Percentiles rank a stretch among this genome's conserved stretches.
Conservation (phyloP, 2,329 filamentous ascomycete genomes). For the Aspergillaceae sp. region DNA sequence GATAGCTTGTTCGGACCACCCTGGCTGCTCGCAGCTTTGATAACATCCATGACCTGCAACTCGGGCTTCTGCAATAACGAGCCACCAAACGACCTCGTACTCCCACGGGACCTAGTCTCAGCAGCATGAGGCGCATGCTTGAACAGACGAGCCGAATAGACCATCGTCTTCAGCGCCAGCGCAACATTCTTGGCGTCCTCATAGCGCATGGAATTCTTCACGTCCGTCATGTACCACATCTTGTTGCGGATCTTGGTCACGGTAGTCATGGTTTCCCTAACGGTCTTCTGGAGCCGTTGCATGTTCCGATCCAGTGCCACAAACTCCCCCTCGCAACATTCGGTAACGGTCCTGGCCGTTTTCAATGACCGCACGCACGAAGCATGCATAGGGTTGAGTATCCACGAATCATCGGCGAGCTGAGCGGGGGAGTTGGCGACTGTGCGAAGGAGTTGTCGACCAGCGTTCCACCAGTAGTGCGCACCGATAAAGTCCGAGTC, state of each 20-base stretch:
- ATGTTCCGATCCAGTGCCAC: slow-evolving; percentile 77
- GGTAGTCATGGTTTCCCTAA: slow-evolving; percentile 65
- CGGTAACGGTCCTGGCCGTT: slow-evolving; percentile 25
- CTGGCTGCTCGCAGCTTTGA: slow-evolving; percentile 73
- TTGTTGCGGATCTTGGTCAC: slow-evolving; percentile 77
- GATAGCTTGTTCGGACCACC: slow-evolving; percentile 90
- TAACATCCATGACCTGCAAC: slow-evolving; percentile 74
- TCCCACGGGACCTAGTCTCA: slow-evolving; percentile 28
- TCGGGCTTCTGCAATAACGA: slow-evolving; percentile 70
- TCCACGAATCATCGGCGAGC: slow-evolving; percentile 58
- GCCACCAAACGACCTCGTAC: slow-evolving; percentile 41
- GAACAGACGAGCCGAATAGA: slow-evolving; percentile 39
- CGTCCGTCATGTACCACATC: slow-evolving; percentile 97
- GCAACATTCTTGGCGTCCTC: slow-evolving; percentile 80
- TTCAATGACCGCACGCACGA: slow-evolving; percentile 38
- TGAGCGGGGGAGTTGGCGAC: slow-evolving; percentile 43
- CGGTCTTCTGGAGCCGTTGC: slow-evolving; percentile 63
- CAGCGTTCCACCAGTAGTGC: slow-evolving; percentile 75
- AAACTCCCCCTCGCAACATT: slow-evolving; percentile 40
- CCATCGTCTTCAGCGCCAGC: slow-evolving; percentile 84
- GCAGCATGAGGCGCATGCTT: slow-evolving; percentile 13
- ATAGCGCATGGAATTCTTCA: slow-evolving; percentile 80
- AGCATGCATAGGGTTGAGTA: slow-evolving; percentile 61
- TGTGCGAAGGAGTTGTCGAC: slow-evolving; percentile 61
- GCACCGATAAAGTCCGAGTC: slow-evolving; percentile 76